Percentiles rank a stretch among this genome's conserved stretches.
Conservation (phyloP, 768 basidiomycete species). For the Antrodiella citrinella region DNA sequence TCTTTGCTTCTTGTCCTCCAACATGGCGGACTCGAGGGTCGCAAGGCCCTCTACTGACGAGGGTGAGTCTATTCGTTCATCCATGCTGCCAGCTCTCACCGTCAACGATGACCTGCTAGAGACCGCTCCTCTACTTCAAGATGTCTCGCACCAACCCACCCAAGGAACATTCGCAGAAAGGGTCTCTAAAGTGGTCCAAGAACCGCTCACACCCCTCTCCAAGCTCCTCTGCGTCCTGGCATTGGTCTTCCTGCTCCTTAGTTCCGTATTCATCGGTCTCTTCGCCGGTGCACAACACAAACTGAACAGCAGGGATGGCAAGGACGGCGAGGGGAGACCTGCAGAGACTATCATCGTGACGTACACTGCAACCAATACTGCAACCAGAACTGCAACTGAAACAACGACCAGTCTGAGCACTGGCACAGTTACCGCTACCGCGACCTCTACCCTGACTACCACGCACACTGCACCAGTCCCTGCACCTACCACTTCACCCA, state of each 20-base stretch:
- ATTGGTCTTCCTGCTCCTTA: slow-evolving; percentile 72
- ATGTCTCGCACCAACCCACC: slow-evolving; percentile 29
- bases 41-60: slow-evolving; percentile 49
- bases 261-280: slow-evolving; percentile 85
- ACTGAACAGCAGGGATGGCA: slow-evolving; percentile 42
- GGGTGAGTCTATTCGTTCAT: slow-evolving; percentile 28
- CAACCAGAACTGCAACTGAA: slow-evolving; percentile 18
- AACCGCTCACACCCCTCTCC: slow-evolving; percentile 77
- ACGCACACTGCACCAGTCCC: slow-evolving; percentile 39
- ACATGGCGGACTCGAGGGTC: slow-evolving; percentile 45
- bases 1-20: slow-evolving; percentile 17
- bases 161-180: slow-evolving; percentile 35
- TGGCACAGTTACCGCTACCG: slow-evolving; percentile 27
- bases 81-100: slow-evolving; percentile 3
- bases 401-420: slow-evolving; percentile 8
- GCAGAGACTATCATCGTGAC: slow-evolving; percentile 33
- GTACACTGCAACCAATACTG: slow-evolving; percentile 20
- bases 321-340: slow-evolving; percentile 28
- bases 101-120: slow-evolving; percentile 31
- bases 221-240: slow-evolving; percentile 72
- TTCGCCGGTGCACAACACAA: slow-evolving; percentile 86
- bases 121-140: slow-evolving; percentile 53
- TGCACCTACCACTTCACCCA: slow-evolving; percentile 41
- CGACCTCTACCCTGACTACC: slow-evolving; percentile 30
- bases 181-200: slow-evolving; percentile 52